Base-by-base conservation (phyloP, 1,139 yeast genomes). In the Saccharomycopsis hybrid region DNA sequence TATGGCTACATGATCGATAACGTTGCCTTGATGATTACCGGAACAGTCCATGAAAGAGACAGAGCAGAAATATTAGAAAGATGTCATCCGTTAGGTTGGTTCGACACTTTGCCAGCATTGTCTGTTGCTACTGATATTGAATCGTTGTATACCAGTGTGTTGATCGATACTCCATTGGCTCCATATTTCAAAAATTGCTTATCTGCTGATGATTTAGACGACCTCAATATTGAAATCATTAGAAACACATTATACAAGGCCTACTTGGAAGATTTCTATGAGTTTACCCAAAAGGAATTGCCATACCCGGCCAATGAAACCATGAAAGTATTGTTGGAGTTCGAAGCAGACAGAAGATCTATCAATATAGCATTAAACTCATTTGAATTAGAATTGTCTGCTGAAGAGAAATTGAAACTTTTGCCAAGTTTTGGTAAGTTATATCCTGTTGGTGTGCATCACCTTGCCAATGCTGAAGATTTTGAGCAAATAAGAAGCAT, bases 1-100 rank as follows among this genome's bases (percentile, higher is more conserved):
- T 92, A 89, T 65, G 95, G 97, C 9, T 94, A 94, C 70, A 94
- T 94, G 99, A 94, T 94, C 64, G 98, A 94, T 70, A 94, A 94
- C 65, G 96, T 92, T 43, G 87, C 94, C 31, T 74, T 94, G 62
- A 85, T 94, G 84, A 90, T 94, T 61, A 90, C 97, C 1, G 99
- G 99, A 37, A 89, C 98, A 0, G 78, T 92, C 55, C 98, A 94
- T 64, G 96, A 90, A 62, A 79, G 97, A 62, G 96, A 94, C 66
- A 80, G 86, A 63, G 71, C 80, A 46, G 98, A 92, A 62, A 83
- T 92, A 53, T 75, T 92, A 61, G 79, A 80, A 54, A 82, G 96
- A 64, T 88, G 97, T 65, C 96, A 92, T 64, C 98, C 98, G 1
- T 73, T 94, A 58, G 99, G 99, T 42, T 89, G 97, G 96, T 94